Conservation (phyloP, 345 rosid species). For the Syzygium jambos region DNA sequence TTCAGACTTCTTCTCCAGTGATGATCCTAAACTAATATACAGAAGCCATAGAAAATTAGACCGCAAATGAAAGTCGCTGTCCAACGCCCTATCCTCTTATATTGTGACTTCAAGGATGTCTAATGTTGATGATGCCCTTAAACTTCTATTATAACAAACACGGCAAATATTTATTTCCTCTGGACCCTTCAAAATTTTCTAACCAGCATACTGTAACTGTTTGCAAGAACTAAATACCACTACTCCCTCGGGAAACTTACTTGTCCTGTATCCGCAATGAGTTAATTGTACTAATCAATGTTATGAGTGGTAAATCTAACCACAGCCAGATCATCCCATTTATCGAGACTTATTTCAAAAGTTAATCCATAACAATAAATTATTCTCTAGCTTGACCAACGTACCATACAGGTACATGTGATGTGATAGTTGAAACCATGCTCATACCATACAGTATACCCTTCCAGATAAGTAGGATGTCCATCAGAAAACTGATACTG, state of each 20-base stretch:
- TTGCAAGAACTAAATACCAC: background rate
- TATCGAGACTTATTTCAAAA: background rate
- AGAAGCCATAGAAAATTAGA: background rate
- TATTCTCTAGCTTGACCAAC: background rate
- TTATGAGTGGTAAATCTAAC: background rate
- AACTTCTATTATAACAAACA: background rate
- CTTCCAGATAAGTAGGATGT: background rate
- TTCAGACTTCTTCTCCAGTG: background rate
- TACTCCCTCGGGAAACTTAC: background rate
- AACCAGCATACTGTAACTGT: background rate
- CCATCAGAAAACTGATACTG: background rate
- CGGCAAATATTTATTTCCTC: background rate
- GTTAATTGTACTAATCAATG: background rate
- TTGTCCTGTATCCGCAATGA: background rate
- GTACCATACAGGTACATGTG: background rate
- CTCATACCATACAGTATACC: background rate
- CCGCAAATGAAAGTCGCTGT: background rate
- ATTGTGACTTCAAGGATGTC: background rate
- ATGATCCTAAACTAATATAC: background rate
- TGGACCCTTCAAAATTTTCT: background rate
- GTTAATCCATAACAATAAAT: background rate
- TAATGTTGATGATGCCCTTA: background rate
- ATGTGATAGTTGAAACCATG: background rate
- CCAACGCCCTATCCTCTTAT: background rate
- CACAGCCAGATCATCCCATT: background rate